Conservation (phyloP, 2,329 filamentous ascomycete species). For the Coniochaeta sp. region DNA sequence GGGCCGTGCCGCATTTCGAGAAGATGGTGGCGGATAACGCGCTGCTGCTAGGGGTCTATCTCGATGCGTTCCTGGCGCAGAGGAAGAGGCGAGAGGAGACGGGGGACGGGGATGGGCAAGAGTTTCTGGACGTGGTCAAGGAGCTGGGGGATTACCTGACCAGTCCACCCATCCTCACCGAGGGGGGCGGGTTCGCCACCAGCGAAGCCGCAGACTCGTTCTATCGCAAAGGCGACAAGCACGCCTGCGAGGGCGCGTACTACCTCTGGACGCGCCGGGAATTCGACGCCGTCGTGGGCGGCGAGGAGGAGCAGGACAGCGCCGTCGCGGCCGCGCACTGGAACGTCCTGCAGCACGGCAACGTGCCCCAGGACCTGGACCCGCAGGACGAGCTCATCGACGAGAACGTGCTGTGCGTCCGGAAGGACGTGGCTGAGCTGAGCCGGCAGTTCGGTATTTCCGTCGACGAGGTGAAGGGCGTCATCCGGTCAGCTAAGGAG, state of each 20-base stretch:
- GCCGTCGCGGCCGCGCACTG: slow-evolving; percentile 77
- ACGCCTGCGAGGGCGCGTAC: slow-evolving; percentile 86
- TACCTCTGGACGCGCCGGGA: slow-evolving; percentile 92
- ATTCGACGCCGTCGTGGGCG: slow-evolving; percentile 67
- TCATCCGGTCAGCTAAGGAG: slow-evolving; percentile 58
- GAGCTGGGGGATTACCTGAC: slow-evolving; percentile 86
- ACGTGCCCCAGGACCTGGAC: slow-evolving; percentile 75
- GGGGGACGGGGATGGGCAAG: no score
- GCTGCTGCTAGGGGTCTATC: slow-evolving; percentile 73
- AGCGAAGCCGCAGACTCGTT: slow-evolving; percentile 88
- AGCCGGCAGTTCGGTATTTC: slow-evolving; percentile 68
- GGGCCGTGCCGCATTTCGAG: slow-evolving; percentile 93
- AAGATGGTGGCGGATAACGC: slow-evolving; percentile 95
- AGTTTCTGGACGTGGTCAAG: slow-evolving; percentile 71
- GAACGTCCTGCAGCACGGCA: slow-evolving; percentile 77
- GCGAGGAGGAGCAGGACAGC: slow-evolving; percentile 52
- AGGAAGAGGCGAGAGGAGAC: slow-evolving; percentile 13
- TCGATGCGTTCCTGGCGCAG: slow-evolving; percentile 69
- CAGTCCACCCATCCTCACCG: slow-evolving; percentile 57
- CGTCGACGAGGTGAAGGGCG: slow-evolving; percentile 59
- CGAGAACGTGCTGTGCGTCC: slow-evolving; percentile 78
- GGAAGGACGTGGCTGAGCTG: slow-evolving; percentile 60
- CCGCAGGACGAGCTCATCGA: slow-evolving; percentile 91
- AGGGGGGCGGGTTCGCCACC: slow-evolving; percentile 71
- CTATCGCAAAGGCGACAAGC: slow-evolving; percentile 64